Evolutionary conservation across 2,329 filamentous ascomycete species (phyloP).

Genomic region (Zasmidium citrigriseum): DNA sequence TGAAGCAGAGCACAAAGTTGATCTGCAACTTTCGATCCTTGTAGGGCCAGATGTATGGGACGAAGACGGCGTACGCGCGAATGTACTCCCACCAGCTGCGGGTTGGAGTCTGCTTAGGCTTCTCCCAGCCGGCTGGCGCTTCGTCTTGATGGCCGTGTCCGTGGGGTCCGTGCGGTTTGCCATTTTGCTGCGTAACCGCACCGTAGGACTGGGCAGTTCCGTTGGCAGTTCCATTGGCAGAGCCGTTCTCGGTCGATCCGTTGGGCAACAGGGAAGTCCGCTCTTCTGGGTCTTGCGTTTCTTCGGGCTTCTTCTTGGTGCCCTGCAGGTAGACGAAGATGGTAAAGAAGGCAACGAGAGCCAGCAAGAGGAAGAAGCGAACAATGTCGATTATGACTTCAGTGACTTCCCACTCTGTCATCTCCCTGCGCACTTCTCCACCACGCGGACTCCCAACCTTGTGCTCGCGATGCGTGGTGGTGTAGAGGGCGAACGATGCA

Average conservation of each 20-base stretch:
- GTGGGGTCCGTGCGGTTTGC: slow-evolving; percentile 49
- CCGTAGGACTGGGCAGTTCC: slow-evolving; percentile 17
- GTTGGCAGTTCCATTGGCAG: slow-evolving; percentile 41
- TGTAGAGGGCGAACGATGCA: slow-evolving; percentile 69
- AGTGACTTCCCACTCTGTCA: slow-evolving; percentile 62
- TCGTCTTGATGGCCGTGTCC: slow-evolving; percentile 25
- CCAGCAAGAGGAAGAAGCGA: slow-evolving; percentile 67
- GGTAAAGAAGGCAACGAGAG: slow-evolving; percentile 61
- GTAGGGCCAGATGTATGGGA: slow-evolving; percentile 94
- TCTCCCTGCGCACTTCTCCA: slow-evolving; percentile 37
- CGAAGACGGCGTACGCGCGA: slow-evolving; percentile 87
- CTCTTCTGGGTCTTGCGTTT: slow-evolving; percentile 52
- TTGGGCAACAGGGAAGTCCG: slow-evolving; percentile 63
- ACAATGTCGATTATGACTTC: slow-evolving; percentile 68
- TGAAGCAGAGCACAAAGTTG: slow-evolving; percentile 78
- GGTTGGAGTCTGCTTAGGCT: slow-evolving; percentile 80
- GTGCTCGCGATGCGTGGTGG: slow-evolving; percentile 65
- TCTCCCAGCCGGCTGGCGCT: slow-evolving; percentile 75
- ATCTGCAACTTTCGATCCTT: slow-evolving; percentile 74
- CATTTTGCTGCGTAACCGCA: slow-evolving; percentile 36
- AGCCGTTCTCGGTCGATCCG: slow-evolving; percentile 45
- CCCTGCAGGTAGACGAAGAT: slow-evolving; percentile 50
- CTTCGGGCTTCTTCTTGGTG: slow-evolving; percentile 40
- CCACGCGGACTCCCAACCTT: slow-evolving; percentile 49
- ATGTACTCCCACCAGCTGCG: slow-evolving; percentile 97